Conservation (phyloP, 2,329 filamentous ascomycete species). For the Pseudogymnoascus sp. region DNA sequence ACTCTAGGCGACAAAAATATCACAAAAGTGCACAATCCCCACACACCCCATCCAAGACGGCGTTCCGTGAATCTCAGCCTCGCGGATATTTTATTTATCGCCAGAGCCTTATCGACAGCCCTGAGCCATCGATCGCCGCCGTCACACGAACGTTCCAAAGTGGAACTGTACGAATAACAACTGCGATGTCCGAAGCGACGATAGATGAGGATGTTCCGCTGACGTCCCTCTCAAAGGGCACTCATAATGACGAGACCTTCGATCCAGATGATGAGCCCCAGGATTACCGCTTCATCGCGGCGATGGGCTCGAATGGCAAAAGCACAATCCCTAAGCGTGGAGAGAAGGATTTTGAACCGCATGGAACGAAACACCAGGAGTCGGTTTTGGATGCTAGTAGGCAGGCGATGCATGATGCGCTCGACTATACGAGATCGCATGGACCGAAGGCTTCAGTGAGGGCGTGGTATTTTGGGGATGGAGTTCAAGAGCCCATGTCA, state of each 20-base stretch:
- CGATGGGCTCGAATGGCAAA: slow-evolving; percentile 43
- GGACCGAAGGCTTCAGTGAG: slow-evolving; percentile 54
- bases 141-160: background rate
- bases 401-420: slow-evolving; percentile 78
- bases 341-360: slow-evolving; percentile 94
- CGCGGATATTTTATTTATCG: slow-evolving; percentile 4
- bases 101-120: background rate
- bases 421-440: slow-evolving; percentile 69
- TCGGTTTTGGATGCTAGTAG: slow-evolving; percentile 71
- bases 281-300: slow-evolving; percentile 69
- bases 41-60: background rate
- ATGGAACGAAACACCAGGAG: slow-evolving; percentile 76
- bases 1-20: background rate
- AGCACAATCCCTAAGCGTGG: slow-evolving; percentile 73
- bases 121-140: background rate
- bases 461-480: slow-evolving; percentile 65
- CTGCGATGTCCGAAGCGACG: slow-evolving; percentile 4
- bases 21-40: background rate
- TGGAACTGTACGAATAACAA: background rate
- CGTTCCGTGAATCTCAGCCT: slow-evolving; percentile 1
- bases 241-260: slow-evolving; percentile 38
- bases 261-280: slow-evolving; percentile 71
- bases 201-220: slow-evolving; percentile 29
- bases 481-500: slow-evolving; percentile 22
- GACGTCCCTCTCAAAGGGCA: slow-evolving; percentile 16